Evolutionary conservation across 768 basidiomycete genomes (phyloP).

Genomic region (Tephrocybe sp.): DNA sequence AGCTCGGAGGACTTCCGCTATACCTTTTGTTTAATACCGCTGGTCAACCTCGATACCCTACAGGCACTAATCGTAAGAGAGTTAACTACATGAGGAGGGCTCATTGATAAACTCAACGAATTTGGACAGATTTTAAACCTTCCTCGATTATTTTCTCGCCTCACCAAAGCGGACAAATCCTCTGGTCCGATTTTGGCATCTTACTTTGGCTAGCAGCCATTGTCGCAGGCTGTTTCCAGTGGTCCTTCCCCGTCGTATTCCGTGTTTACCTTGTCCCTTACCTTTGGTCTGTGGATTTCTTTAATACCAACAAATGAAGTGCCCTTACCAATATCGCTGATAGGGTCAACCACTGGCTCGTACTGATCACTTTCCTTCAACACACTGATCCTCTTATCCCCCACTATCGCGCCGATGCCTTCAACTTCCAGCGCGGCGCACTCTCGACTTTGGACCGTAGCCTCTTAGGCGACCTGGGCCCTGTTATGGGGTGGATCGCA

Average conservation of each 20-base stretch:
- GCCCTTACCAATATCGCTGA: constrained; percentile 1
- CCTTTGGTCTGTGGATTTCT: constrained; percentile 52
- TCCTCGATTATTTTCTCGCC: constrained; percentile 75
- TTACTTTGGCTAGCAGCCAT: constrained; percentile 66
- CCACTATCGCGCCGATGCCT: constrained; percentile 86
- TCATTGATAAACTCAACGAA: neutral
- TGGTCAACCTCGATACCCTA: constrained; percentile 80
- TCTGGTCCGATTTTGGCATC: constrained; percentile 84
- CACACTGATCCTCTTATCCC: constrained; percentile 96
- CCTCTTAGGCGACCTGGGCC: constrained; percentile 76
- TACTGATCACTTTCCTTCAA: constrained; percentile 97
- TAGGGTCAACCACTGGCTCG: constrained; percentile 92
- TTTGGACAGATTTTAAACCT: constrained; percentile 69
- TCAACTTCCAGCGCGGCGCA: constrained; percentile 93
- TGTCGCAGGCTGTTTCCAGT: constrained; percentile 47
- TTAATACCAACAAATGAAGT: neutral
- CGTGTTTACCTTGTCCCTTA: constrained; percentile 85
- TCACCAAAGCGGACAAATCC: constrained; percentile 71
- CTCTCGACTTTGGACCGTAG: constrained; percentile 87
- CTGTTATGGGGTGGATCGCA: constrained; percentile 82
- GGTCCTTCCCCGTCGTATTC: constrained; percentile 71
- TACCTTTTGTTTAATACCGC: constrained; percentile 84
- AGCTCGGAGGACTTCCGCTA: constrained; percentile 80
- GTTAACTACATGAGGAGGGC: neutral
- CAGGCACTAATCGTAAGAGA: constrained; percentile 73